Evolutionary conservation across 331 rosid genomes (phyloP).

Genomic region (Telfairia occidentalis): DNA sequence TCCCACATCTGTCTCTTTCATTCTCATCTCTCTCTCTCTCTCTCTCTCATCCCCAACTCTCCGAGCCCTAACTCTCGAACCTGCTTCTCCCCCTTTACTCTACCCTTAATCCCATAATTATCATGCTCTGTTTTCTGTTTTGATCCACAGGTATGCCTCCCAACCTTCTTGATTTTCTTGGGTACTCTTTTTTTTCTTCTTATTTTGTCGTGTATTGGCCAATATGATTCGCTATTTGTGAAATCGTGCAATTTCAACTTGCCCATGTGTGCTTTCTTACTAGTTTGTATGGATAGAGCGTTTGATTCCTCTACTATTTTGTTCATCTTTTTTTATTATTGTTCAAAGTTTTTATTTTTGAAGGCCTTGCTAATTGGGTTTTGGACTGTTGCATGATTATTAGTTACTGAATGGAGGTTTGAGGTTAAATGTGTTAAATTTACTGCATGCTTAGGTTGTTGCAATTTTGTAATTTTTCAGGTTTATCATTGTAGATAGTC

Average conservation of each 20-base stretch:
- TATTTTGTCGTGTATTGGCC: slow-evolving; percentile 18
- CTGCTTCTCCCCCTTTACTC: slow-evolving; percentile 16
- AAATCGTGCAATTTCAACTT: slow-evolving; percentile 28
- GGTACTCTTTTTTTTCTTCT: slow-evolving; percentile 10
- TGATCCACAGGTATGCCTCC: slow-evolving; percentile 46
- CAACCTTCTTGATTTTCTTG: slow-evolving; percentile 35
- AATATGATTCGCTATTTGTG: slow-evolving; percentile 19
- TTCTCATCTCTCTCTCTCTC: slow-evolving; percentile 42
- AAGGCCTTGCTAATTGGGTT: slow-evolving; percentile 25
- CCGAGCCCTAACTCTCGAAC: slow-evolving; percentile 55
- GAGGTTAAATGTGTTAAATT: slow-evolving; percentile 31
- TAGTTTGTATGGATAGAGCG: slow-evolving; percentile 20
- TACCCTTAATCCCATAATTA: slow-evolving; percentile 25
- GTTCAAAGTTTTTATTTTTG: slow-evolving; percentile 26
- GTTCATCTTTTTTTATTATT: slow-evolving; percentile 20
- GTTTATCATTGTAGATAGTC: slow-evolving; percentile 10
- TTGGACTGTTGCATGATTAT: slow-evolving; percentile 19
- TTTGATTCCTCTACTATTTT: slow-evolving; percentile 23
- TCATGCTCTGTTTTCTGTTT: slow-evolving; percentile 17
- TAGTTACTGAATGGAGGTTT: slow-evolving; percentile 26
- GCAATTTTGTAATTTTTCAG: slow-evolving; percentile 16
- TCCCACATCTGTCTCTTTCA: slow-evolving; percentile 46
- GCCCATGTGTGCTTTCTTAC: slow-evolving; percentile 11
- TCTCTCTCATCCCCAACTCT: slow-evolving; percentile 23
- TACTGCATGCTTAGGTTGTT: slow-evolving; percentile 27